phyloP scores from a whole-genome alignment of 2,329 filamentous ascomycete genomes.

The Orbilia ellipsospora region DNA sequence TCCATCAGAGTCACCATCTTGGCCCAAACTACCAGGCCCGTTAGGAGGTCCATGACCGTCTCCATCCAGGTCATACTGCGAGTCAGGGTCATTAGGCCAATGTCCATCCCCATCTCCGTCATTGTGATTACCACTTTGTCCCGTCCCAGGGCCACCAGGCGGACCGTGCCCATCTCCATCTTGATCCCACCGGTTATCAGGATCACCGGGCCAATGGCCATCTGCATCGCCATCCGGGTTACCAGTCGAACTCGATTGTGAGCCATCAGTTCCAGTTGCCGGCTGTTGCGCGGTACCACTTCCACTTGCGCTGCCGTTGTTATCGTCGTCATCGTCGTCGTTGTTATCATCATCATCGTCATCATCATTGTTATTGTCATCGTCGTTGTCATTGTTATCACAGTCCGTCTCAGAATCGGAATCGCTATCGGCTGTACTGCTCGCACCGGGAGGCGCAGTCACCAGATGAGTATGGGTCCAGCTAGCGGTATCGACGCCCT shows the following conservation, averaged over 20 bases:
- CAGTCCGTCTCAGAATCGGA: too few species aligned
- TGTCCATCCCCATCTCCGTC: conserved; percentile 24
- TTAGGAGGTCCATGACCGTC: conserved; percentile 11
- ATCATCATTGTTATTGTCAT: background rate
- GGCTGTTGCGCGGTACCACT: too few species aligned
- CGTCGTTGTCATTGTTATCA: too few species aligned
- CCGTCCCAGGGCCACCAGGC: conserved; percentile 14
- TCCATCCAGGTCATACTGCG: conserved; percentile 10
- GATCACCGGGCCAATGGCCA: conserved; percentile 25
- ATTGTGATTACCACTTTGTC: background rate
- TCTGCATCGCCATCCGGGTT: conserved; percentile 9
- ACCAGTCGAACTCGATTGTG: background rate
- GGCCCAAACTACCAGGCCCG: too few species aligned
- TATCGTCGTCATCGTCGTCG: too few species aligned
- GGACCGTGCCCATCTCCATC: conserved; percentile 27
- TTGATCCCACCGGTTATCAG: conserved; percentile 6
- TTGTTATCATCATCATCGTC: background rate
- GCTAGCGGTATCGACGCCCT: conserved; percentile 22
- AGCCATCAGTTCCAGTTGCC: too few species aligned
- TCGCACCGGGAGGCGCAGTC: conserved; percentile 10
- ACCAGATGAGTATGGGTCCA: conserved; percentile 39
- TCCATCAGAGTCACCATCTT: conserved; percentile 15
- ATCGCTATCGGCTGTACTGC: too few species aligned
- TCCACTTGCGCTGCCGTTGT: too few species aligned
- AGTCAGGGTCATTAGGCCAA: conserved; percentile 17